Evolutionary conservation across 2,329 filamentous ascomycete species (phyloP).

Genomic region (Venturia asperata): DNA sequence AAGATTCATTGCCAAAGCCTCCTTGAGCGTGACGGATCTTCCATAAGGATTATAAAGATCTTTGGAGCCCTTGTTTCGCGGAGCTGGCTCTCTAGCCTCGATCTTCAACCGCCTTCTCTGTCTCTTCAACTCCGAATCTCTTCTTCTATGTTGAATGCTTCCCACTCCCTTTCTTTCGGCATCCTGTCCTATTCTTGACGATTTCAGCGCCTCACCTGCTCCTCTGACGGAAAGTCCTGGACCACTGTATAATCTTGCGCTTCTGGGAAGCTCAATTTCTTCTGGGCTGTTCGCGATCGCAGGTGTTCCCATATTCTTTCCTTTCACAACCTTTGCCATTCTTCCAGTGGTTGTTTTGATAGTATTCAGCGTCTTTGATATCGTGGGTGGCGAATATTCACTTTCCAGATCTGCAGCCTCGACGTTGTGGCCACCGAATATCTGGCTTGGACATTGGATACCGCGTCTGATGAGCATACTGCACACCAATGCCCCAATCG

Average conservation of each 20-base stretch:
- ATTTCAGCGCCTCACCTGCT: background rate
- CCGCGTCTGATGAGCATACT: background rate
- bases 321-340: background rate
- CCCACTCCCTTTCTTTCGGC: background rate
- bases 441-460: background rate
- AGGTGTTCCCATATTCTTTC: background rate
- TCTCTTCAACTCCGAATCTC: background rate
- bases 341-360: background rate
- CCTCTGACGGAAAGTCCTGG: background rate
- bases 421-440: background rate
- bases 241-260: background rate
- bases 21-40: background rate
- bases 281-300: background rate
- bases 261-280: background rate
- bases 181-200: background rate
- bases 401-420: background rate
- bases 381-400: background rate
- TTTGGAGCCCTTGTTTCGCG: background rate
- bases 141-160: background rate
- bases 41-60: background rate
- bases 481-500: background rate
- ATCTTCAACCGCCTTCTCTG: background rate
- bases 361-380: background rate
- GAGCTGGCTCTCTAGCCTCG: background rate
- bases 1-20: background rate